Evolutionary conservation across 2,329 filamentous ascomycete species (phyloP).

Genomic region (Arachnopeziza araneosa): DNA sequence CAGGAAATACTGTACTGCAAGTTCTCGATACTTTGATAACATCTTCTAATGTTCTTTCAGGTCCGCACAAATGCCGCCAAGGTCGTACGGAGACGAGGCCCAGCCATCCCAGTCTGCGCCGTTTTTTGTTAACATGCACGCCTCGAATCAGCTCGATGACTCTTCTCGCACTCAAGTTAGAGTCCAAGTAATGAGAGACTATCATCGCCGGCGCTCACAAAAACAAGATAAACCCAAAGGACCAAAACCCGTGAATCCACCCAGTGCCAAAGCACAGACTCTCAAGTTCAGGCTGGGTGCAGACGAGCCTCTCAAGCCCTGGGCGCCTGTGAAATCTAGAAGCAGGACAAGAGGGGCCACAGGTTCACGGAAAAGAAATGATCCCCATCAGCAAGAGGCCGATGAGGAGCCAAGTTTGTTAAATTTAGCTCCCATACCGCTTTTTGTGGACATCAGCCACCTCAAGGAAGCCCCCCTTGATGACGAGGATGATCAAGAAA

Average conservation of each 20-base stretch:
- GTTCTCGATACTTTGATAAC: neutral
- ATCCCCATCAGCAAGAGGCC: neutral
- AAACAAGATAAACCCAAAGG: neutral
- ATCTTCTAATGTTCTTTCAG: neutral
- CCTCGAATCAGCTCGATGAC: constrained; percentile 1
- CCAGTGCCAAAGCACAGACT: constrained; percentile 4
- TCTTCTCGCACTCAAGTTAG: constrained; percentile 7
- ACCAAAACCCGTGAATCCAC: neutral
- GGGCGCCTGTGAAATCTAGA: constrained; percentile 4
- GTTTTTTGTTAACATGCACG: neutral
- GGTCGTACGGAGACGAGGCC: neutral
- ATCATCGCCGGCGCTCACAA: constrained; percentile 6
- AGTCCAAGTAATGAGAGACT: constrained; percentile 8
- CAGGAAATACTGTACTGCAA: too few relatives aligned
- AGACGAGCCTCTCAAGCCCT: constrained; percentile 1
- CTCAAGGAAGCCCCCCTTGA: neutral
- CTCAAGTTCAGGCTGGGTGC: constrained; percentile 7
- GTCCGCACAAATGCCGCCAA: neutral
- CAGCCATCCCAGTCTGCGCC: neutral
- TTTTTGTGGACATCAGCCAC: neutral
- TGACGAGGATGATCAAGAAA: too few relatives aligned
- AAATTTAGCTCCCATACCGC: neutral
- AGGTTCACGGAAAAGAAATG: neutral
- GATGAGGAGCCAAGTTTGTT: neutral
- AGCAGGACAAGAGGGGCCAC: neutral